phyloP scores from a whole-genome alignment of 371 early-diverging fungal genomes.

The Chytridium lagenaria region DNA sequence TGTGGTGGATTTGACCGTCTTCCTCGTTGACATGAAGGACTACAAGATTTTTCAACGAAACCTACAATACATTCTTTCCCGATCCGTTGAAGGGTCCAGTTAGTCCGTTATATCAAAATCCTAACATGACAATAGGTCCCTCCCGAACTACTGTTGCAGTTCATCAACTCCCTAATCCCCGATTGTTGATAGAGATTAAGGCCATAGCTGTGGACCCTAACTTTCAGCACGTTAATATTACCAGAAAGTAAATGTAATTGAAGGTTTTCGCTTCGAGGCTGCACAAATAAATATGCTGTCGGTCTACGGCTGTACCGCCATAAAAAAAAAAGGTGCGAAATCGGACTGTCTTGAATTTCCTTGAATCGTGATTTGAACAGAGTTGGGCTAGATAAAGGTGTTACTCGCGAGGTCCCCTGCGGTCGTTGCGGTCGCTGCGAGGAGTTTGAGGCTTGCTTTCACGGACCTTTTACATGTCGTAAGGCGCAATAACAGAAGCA shows the following conservation, averaged over 20 bases:
- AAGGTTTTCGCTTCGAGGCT: no score
- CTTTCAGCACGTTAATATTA: neutral
- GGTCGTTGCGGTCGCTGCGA: neutral
- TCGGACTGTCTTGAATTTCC: no score
- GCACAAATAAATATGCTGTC: neutral
- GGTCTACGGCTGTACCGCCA: neutral
- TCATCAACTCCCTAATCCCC: conserved; percentile 51
- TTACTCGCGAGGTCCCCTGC: no score
- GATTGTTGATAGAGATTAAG: conserved; percentile 55
- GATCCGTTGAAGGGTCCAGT: conserved; percentile 31
- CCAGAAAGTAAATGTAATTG: neutral
- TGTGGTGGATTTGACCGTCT: conserved; percentile 70
- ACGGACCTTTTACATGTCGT: no score
- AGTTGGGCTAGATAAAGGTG: no score
- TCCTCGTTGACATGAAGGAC: conserved; percentile 70
- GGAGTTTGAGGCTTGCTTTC: conserved; percentile 1
- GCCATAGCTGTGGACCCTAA: conserved; percentile 40
- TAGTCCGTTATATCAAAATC: neutral
- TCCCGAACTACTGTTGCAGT: conserved; percentile 53
- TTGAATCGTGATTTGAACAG: no score
- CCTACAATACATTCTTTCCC: conserved; percentile 48
- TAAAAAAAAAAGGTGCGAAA: no score
- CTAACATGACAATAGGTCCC: conserved; percentile 35
- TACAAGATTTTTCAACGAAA: conserved; percentile 68
- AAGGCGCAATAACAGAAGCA: neutral